Evolutionary conservation across 2,329 filamentous ascomycete genomes (phyloP).

Genomic region (Fusarium sterilihyphosum): DNA sequence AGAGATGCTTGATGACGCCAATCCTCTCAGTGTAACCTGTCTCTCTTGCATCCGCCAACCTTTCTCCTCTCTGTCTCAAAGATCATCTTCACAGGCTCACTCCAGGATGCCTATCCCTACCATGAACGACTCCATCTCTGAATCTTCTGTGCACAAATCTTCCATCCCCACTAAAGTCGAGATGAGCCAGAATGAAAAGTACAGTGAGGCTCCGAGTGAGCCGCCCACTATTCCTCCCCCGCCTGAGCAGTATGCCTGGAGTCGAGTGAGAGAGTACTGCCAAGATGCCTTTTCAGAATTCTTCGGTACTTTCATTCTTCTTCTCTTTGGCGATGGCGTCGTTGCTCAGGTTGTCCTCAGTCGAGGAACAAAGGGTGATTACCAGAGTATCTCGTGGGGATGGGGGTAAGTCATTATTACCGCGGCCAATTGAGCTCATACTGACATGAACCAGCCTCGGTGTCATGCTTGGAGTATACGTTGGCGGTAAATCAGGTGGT

Average conservation of each 20-base stretch:
- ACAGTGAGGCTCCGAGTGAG: slow-evolving; percentile 35
- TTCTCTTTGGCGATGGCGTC: slow-evolving; percentile 77
- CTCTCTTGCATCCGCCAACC: slow-evolving; percentile 16
- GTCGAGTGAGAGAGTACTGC: slow-evolving; percentile 58
- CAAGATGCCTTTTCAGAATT: slow-evolving; percentile 74
- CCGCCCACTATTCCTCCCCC: slow-evolving; percentile 20
- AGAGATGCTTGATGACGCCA: slow-evolving; percentile 25
- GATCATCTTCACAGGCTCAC: neutral
- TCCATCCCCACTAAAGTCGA: slow-evolving; percentile 45
- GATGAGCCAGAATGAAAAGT: slow-evolving; percentile 43
- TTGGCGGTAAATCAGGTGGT: slow-evolving; percentile 71
- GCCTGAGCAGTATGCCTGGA: slow-evolving; percentile 57
- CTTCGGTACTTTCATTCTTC: slow-evolving; percentile 72
- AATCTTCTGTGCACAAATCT: slow-evolving; percentile 48
- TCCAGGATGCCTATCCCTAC: slow-evolving; percentile 44
- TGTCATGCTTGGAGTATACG: slow-evolving; percentile 76
- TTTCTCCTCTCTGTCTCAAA: neutral
- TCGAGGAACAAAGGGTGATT: slow-evolving; percentile 56
- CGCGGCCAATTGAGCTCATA: neutral
- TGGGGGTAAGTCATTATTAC: slow-evolving; percentile 55
- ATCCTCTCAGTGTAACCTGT: slow-evolving; percentile 16
- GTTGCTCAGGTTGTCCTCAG: slow-evolving; percentile 75
- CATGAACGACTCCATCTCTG: slow-evolving; percentile 47
- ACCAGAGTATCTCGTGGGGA: slow-evolving; percentile 61
- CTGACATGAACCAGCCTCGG: slow-evolving; percentile 58